These are phyloP conservation scores for Tuber aestivum DNA, from an alignment of 495 filamentous ascomycete genomes.

Conservation along the genomic window DNA sequence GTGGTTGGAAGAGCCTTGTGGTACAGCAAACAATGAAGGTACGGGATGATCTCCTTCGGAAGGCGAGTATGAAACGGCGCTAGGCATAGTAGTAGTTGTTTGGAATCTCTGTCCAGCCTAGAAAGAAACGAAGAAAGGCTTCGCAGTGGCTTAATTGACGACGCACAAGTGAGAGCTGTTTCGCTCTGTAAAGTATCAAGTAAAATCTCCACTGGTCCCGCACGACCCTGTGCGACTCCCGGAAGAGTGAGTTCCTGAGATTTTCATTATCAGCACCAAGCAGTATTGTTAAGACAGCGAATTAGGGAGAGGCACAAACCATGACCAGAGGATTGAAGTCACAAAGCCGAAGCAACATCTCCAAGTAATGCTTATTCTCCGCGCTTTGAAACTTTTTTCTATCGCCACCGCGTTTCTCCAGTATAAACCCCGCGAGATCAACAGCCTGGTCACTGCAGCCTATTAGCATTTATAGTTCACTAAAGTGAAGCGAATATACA, in stretches of 20 bases:
- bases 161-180: neutral
- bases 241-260: slow-evolving; percentile 20
- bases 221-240: neutral
- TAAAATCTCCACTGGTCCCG: slow-evolving; percentile 1
- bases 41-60: slow-evolving; percentile 25
- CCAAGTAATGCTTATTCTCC: slow-evolving; percentile 19
- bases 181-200: slow-evolving; percentile 25
- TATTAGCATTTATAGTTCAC: neutral
- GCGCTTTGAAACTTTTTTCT: slow-evolving; percentile 13
- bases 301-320: slow-evolving; percentile 15
- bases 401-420: slow-evolving; percentile 14
- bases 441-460: slow-evolving; percentile 1
- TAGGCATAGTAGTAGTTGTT: slow-evolving; percentile 20
- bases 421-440: slow-evolving; percentile 9
- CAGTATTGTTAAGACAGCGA: neutral
- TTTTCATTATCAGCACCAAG: neutral
- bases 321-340: slow-evolving; percentile 29
- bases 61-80: slow-evolving; percentile 25
- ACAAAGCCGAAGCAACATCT: slow-evolving; percentile 16
- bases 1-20: slow-evolving; percentile 16
- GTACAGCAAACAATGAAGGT: slow-evolving; percentile 19
- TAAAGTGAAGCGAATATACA: neutral
- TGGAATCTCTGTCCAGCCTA: slow-evolving; percentile 20
- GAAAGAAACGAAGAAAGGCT: slow-evolving; percentile 11
- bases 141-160: slow-evolving; percentile 12